phyloP scores from a whole-genome alignment of 495 filamentous ascomycete species.

The Tuber magnatum region DNA sequence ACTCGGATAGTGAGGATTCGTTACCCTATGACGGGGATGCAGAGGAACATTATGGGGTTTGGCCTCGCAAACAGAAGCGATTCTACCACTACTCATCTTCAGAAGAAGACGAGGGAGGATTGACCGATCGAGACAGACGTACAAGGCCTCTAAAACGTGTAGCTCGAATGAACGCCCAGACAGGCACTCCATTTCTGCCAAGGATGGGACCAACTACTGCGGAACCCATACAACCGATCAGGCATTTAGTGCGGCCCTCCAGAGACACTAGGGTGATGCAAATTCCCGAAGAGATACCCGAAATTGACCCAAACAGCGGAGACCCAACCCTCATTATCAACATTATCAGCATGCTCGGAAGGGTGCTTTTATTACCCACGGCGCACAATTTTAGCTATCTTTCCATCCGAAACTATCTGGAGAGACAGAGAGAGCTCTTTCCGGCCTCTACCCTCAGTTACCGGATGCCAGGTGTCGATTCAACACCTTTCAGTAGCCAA shows the following conservation, averaged over 20 bases:
- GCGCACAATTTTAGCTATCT: background rate
- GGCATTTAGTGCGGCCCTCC: background rate
- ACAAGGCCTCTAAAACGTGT: background rate
- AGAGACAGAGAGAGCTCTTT: background rate
- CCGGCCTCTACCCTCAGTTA: background rate
- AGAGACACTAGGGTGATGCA: background rate
- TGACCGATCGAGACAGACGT: background rate
- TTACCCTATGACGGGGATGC: background rate
- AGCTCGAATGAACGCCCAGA: conserved; percentile 1
- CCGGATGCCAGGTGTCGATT: background rate
- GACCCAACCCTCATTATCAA: background rate
- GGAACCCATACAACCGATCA: background rate
- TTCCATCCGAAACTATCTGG: background rate
- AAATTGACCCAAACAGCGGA: background rate
- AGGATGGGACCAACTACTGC: background rate
- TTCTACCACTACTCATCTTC: background rate
- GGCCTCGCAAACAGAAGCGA: background rate
- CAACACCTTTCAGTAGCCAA: background rate
- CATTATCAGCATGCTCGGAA: background rate
- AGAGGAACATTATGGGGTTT: background rate
- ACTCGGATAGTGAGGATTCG: background rate
- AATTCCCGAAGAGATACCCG: background rate
- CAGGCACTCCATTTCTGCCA: background rate
- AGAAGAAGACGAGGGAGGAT: background rate
- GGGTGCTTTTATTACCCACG: background rate